These are phyloP conservation scores for Golubevia pallescens DNA, from an alignment of 1,284 basidiomycete genomes.

Conservation along the genomic window DNA sequence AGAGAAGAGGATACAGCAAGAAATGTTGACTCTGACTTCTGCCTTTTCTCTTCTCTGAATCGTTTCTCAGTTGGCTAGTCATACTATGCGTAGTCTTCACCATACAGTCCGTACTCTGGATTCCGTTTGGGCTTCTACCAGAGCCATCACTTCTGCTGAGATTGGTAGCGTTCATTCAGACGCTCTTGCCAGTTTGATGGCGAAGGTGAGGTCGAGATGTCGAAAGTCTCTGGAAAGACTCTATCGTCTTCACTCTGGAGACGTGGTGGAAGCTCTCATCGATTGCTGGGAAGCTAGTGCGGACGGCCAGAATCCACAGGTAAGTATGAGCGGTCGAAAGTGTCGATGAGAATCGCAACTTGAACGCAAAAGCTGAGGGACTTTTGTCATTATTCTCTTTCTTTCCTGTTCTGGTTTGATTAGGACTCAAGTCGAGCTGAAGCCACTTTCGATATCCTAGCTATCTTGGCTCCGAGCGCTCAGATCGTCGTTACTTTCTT, in stretches of 20 bases:
- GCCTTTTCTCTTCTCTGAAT: not conserved
- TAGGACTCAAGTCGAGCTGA: slow-evolving; percentile 38
- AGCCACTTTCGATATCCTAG: slow-evolving; percentile 78
- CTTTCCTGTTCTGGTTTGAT: not conserved
- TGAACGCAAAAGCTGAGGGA: too few species aligned
- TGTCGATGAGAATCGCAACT: too few species aligned
- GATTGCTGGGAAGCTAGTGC: slow-evolving; percentile 74
- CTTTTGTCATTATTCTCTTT: not conserved
- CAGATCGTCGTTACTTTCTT: slow-evolving; percentile 88
- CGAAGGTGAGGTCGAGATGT: slow-evolving; percentile 69
- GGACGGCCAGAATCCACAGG: slow-evolving; percentile 12
- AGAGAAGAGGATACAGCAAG: not conserved
- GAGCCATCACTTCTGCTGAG: not conserved
- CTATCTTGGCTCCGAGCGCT: slow-evolving; percentile 81
- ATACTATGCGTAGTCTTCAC: slow-evolving; percentile 14
- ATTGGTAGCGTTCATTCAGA: not conserved
- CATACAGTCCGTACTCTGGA: slow-evolving; percentile 32
- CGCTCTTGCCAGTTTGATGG: not conserved
- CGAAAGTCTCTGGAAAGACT: slow-evolving; percentile 82
- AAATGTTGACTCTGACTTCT: not conserved
- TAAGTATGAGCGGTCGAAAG: too few species aligned
- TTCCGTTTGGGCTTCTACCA: slow-evolving; percentile 21
- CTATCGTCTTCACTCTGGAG: slow-evolving; percentile 78
- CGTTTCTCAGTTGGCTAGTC: not conserved
- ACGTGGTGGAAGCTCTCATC: slow-evolving; percentile 81